Percentiles rank a stretch among this genome's conserved stretches.
These are phyloP conservation scores for Ramularia collo-cygni DNA, from an alignment of 2,329 filamentous ascomycete species.

Conservation along the genomic window DNA sequence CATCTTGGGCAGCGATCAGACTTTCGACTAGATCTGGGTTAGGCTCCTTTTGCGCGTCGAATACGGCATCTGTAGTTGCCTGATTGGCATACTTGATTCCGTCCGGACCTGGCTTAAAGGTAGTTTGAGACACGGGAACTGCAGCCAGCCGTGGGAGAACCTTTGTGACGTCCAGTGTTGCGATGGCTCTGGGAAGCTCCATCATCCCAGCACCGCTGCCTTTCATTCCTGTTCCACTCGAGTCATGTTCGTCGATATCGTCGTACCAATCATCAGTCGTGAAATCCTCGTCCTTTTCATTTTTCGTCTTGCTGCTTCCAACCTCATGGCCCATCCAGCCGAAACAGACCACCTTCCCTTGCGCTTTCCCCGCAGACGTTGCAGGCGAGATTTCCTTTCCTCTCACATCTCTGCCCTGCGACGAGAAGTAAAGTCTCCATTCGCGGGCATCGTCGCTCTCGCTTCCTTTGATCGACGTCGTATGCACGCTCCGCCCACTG, in stretches of 20 bases:
- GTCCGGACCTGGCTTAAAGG: constrained; percentile 16
- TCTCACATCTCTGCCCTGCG: background rate
- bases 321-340: constrained; percentile 21
- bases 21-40: constrained; percentile 14
- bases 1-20: constrained; percentile 17
- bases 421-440: constrained; percentile 19
- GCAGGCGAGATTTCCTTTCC: background rate
- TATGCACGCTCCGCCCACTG: constrained; percentile 17
- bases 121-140: constrained; percentile 45
- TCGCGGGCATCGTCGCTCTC: constrained; percentile 1
- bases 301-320: constrained; percentile 27
- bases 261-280: constrained; percentile 25
- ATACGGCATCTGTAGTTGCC: constrained; percentile 20
- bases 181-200: constrained; percentile 61
- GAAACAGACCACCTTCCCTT: constrained; percentile 12
- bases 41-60: constrained; percentile 14
- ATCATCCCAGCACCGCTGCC: constrained; percentile 5
- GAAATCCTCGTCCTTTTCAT: constrained; percentile 14
- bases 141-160: constrained; percentile 62
- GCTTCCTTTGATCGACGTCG: constrained; percentile 4
- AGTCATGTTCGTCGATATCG: constrained; percentile 7
- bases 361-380: background rate
- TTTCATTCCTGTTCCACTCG: constrained; percentile 35
- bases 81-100: constrained; percentile 24
- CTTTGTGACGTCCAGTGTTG: constrained; percentile 67